These are phyloP conservation scores for Theobroma grandiflorum DNA, from an alignment of 441 rosid genomes.

Conservation along the genomic window DNA sequence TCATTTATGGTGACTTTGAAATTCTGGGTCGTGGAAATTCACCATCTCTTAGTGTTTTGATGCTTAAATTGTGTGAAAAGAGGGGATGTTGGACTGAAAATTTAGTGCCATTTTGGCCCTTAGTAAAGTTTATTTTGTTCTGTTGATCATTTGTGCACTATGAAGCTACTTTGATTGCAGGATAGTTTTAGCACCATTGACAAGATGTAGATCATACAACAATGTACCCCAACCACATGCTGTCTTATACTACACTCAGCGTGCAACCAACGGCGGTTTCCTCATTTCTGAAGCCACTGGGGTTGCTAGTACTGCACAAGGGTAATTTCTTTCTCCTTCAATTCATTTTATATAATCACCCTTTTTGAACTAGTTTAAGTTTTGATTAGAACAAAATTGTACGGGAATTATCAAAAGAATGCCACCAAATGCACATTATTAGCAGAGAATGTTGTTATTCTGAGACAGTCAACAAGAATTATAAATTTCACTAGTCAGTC, in stretches of 20 bases:
- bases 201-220: conserved; percentile 20
- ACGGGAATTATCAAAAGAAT: background rate
- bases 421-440: background rate
- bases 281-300: conserved; percentile 19
- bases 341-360: background rate
- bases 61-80: background rate
- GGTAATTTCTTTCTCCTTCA: background rate
- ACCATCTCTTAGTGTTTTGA: background rate
- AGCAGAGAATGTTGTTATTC: background rate
- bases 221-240: conserved; percentile 21
- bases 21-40: background rate
- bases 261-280: conserved; percentile 15
- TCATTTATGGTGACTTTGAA: background rate
- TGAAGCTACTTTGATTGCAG: background rate
- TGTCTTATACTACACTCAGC: conserved; percentile 13
- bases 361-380: background rate
- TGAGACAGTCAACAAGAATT: background rate
- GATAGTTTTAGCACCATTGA: conserved; percentile 21
- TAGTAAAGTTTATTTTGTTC: background rate
- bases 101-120: background rate
- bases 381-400: background rate
- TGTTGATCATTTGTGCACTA: background rate
- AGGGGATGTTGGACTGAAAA: background rate
- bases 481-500: background rate
- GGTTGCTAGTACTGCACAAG: conserved; percentile 3